These are phyloP conservation scores for Cucumis cinereus DNA, from an alignment of 306 rosid species.

Conservation along the genomic window DNA sequence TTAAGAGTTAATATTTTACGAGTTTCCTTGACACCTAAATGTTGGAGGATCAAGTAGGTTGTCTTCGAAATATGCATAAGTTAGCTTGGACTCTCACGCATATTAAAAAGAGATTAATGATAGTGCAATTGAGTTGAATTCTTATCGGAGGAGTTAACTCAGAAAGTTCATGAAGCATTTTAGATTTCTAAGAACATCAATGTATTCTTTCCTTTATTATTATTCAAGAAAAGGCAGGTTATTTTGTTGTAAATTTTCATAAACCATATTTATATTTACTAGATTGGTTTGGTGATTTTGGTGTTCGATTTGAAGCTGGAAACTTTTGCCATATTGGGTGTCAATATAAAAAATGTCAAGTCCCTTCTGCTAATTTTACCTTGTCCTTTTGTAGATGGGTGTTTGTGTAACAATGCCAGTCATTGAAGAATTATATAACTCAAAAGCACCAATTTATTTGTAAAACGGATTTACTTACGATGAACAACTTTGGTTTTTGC, in stretches of 20 bases:
- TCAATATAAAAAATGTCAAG: neutral
- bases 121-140: neutral
- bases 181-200: neutral
- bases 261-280: neutral
- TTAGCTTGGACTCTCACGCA: too few relatives aligned
- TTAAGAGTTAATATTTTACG: too few relatives aligned
- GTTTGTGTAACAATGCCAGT: neutral
- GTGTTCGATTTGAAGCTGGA: neutral
- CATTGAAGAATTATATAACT: neutral
- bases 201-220: neutral
- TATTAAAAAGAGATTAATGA: too few relatives aligned
- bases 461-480: neutral
- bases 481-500: neutral
- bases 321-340: neutral
- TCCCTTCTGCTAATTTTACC: neutral
- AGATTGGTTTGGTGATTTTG: neutral
- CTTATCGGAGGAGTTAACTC: neutral
- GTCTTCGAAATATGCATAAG: too few relatives aligned
- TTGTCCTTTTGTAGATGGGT: neutral
- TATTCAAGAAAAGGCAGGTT: neutral
- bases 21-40: too few relatives aligned
- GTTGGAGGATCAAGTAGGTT: too few relatives aligned
- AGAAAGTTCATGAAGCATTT: neutral
- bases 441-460: neutral
- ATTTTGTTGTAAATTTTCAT: neutral